These are phyloP conservation scores for Butyriboletus loyo DNA, from an alignment of 768 basidiomycete species.

Conservation along the genomic window DNA sequence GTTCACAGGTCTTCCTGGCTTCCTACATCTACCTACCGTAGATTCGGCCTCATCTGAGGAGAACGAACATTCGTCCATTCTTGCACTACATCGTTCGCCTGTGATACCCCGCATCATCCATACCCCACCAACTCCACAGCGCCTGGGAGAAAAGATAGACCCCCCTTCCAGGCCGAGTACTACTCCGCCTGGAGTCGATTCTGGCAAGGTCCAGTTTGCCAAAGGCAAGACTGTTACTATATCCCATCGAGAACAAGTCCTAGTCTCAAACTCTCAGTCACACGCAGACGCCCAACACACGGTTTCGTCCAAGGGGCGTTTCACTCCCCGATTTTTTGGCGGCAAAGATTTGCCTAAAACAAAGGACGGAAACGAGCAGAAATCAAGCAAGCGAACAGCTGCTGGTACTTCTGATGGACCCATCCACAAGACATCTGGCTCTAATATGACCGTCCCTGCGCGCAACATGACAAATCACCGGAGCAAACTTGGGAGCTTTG, in stretches of 20 bases:
- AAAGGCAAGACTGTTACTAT: slow-evolving; percentile 17
- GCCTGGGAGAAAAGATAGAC: slow-evolving; percentile 18
- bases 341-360: slow-evolving; percentile 24
- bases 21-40: slow-evolving; percentile 22
- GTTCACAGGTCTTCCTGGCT: slow-evolving; percentile 1
- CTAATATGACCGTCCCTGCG: slow-evolving; percentile 1
- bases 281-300: slow-evolving; percentile 2
- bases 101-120: slow-evolving; percentile 34
- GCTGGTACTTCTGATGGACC: slow-evolving; percentile 6
- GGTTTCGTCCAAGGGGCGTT: slow-evolving; percentile 21
- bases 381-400: slow-evolving; percentile 22
- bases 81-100: slow-evolving; percentile 25
- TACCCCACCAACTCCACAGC: slow-evolving; percentile 37
- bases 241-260: slow-evolving; percentile 25
- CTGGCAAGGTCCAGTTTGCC: slow-evolving; percentile 5
- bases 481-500: slow-evolving; percentile 70
- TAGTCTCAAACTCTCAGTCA: slow-evolving; percentile 25
- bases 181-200: slow-evolving; percentile 5
- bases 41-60: slow-evolving; percentile 27
- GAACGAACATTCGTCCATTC: slow-evolving; percentile 25
- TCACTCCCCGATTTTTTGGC: slow-evolving; percentile 31
- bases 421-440: slow-evolving; percentile 6
- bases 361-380: slow-evolving; percentile 23
- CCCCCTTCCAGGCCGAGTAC: slow-evolving; percentile 3
- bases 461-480: slow-evolving; percentile 38